phyloP scores from a whole-genome alignment of 495 filamentous ascomycete genomes.

The Halenospora varia region DNA sequence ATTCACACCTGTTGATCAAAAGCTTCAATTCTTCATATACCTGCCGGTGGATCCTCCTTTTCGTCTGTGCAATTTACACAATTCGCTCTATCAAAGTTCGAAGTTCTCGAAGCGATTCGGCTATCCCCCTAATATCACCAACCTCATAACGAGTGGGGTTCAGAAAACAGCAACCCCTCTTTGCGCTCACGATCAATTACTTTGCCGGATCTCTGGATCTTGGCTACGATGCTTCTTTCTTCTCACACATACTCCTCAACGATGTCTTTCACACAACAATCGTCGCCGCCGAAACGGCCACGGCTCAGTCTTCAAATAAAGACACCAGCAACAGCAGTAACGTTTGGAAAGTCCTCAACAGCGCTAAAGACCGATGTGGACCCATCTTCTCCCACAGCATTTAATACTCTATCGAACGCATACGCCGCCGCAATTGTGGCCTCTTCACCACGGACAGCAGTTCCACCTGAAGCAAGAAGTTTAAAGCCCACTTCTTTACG shows the following conservation, averaged over 20 bases:
- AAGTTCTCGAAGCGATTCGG: background rate
- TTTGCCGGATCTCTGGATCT: constrained; percentile 12
- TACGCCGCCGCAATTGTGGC: constrained; percentile 66
- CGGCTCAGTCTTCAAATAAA: constrained; percentile 77
- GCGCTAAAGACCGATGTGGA: constrained; percentile 54
- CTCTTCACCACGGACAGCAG: constrained; percentile 49
- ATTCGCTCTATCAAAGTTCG: background rate
- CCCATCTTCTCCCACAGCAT: constrained; percentile 68
- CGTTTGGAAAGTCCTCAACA: constrained; percentile 50
- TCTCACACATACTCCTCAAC: constrained; percentile 17
- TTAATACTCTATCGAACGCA: constrained; percentile 79
- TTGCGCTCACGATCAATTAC: background rate
- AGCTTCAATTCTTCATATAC: constrained; percentile 10
- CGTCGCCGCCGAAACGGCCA: constrained; percentile 55
- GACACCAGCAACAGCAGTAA: constrained; percentile 35
- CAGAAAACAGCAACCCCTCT: background rate
- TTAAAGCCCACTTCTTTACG: constrained; percentile 37
- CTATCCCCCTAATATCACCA: background rate
- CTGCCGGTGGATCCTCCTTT: background rate
- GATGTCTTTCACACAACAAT: constrained; percentile 32
- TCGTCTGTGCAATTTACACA: background rate
- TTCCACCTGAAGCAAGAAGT: constrained; percentile 35
- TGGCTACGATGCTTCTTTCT: constrained; percentile 26
- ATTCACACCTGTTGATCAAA: constrained; percentile 1
- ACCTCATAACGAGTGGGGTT: background rate